Evolutionary conservation across 768 basidiomycete genomes (phyloP), one percentile per base, ranked within the genome.

Genomic region (Auriscalpium vulgare): DNA sequence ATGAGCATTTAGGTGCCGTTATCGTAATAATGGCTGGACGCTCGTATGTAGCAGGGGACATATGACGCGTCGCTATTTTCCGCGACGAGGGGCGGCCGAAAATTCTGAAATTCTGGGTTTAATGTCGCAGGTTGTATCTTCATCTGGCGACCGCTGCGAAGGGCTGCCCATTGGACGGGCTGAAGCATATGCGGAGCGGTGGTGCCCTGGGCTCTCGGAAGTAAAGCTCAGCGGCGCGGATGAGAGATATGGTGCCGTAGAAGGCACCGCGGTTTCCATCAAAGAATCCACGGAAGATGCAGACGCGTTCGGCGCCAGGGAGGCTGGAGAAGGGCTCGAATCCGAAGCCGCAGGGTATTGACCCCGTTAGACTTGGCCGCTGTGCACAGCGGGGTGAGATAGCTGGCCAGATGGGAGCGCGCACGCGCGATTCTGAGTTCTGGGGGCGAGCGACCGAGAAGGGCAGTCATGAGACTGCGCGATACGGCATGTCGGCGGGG

Each of bases 181-280:
- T 4, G 29, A 29, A 5, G 29, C 29, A 29, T 29, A 29, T 2
- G 29, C 29, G 29, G 29, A 29, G 29, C 29, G 29, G 29, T 29
- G 29, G 29, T 29, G 29, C 29, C 29, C 29, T 29, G 29, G 29
- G 7, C 29, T 29, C 29, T 29, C 29, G 2, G 29, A 29, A 29
- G 29, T 4, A 29, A 29, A 29, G 29, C 29, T 56, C 58, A 38
- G 53, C 46, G 59, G 37, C 37, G 47, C 48, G 53, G 58, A 40
- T 52, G 51, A 49, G 50, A 53, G 59, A 51, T 45, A 48, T 54
- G 46, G 59, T 58, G 59, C 56, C 56, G 59, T 58, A 60, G 56
- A 60, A 58, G 59, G 57, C 58, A 37, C 29, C 10, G 58, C 52
- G 58, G 58, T 60, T 60, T 60, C 59, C 59, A 60, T 60, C 59